phyloP scores from a whole-genome alignment of 2,329 filamentous ascomycete species.

The Stachybotrys chartarum region DNA sequence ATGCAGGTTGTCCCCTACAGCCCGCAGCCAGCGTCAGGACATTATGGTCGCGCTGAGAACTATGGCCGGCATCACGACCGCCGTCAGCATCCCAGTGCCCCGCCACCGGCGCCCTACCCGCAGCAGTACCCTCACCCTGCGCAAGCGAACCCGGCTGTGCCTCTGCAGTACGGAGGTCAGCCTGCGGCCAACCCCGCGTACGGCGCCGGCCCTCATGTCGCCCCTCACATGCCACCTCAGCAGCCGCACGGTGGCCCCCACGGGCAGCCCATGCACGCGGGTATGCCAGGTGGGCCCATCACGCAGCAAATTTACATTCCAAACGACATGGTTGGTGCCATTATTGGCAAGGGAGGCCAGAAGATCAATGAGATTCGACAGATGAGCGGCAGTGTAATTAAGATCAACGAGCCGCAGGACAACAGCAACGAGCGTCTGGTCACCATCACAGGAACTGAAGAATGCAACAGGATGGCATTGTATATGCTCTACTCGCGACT shows the following conservation, averaged over 20 bases:
- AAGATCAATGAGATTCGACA: slow-evolving; percentile 99
- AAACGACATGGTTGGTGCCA: slow-evolving; percentile 98
- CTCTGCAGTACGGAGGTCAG: slow-evolving; percentile 75
- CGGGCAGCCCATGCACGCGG: slow-evolving; percentile 63
- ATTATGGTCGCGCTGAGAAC: slow-evolving; percentile 85
- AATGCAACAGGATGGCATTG: slow-evolving; percentile 99
- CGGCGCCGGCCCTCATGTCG: slow-evolving; percentile 67
- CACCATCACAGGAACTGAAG: slow-evolving; percentile 93
- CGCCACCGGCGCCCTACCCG: slow-evolving; percentile 64
- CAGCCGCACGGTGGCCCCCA: slow-evolving; percentile 58
- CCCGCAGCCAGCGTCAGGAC: slow-evolving; percentile 85
- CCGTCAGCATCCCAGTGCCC: slow-evolving; percentile 57
- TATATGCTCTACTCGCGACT: slow-evolving; percentile 99
- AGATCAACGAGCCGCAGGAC: slow-evolving; percentile 98
- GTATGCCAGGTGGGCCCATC: slow-evolving; percentile 54
- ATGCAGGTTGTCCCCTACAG: slow-evolving; percentile 99
- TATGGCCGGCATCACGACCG: slow-evolving; percentile 68
- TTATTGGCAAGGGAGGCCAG: slow-evolving; percentile 95
- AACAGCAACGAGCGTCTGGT: slow-evolving; percentile 98
- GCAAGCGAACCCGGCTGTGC: slow-evolving; percentile 54
- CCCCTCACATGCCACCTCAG: slow-evolving; percentile 62
- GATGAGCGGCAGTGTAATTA: slow-evolving; percentile 95
- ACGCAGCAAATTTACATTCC: slow-evolving; percentile 99
- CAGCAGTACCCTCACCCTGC: slow-evolving; percentile 65
- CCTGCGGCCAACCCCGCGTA: slow-evolving; percentile 59